These are phyloP conservation scores for Suillus plorans DNA, from an alignment of 768 basidiomycete genomes.

Conservation along the genomic window DNA sequence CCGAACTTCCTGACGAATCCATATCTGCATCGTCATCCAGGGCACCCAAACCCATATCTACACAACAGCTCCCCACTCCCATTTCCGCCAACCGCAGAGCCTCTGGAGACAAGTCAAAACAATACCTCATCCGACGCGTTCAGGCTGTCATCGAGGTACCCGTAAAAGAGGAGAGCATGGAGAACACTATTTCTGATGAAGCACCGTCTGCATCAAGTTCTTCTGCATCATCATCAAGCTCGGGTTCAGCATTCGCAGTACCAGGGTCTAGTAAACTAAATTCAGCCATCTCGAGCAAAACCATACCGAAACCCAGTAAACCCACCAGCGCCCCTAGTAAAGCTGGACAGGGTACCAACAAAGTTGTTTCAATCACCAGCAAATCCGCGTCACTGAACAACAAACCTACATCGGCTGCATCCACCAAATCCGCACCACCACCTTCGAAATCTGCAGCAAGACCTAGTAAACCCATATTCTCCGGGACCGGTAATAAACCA, in stretches of 20 bases:
- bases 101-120: conserved; percentile 17
- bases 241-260: conserved; percentile 11
- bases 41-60: conserved; percentile 24
- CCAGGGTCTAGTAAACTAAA: not conserved
- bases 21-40: conserved; percentile 30
- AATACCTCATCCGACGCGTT: conserved; percentile 57
- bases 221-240: conserved; percentile 15
- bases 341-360: conserved; percentile 8
- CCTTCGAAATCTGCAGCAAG: conserved; percentile 1
- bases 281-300: conserved; percentile 9
- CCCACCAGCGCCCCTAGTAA: not conserved
- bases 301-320: conserved; percentile 9
- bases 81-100: conserved; percentile 26
- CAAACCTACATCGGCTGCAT: not conserved
- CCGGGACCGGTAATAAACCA: not conserved
- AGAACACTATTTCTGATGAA: conserved; percentile 31
- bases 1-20: conserved; percentile 28
- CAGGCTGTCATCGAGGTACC: conserved; percentile 56
- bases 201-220: conserved; percentile 11
- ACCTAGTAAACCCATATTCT: not conserved
- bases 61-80: conserved; percentile 29
- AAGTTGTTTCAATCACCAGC: conserved; percentile 2
- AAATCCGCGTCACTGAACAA: not conserved
- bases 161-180: conserved; percentile 62
- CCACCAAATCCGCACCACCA: not conserved